Evolutionary conservation across 805 yeast species (phyloP).

Genomic region (Teunomyces atbi): DNA sequence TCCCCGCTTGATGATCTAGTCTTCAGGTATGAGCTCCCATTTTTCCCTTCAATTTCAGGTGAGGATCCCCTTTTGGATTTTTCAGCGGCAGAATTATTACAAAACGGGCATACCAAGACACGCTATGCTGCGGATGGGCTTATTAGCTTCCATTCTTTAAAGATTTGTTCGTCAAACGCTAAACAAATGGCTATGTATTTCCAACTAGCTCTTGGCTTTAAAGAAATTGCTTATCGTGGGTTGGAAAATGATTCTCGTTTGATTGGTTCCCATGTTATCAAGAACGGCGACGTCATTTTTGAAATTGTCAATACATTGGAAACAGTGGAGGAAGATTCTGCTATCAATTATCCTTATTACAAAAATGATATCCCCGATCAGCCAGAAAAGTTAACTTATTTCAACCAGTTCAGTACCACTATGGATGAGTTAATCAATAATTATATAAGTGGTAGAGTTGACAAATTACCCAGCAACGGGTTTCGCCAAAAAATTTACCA

Average conservation of each 20-base stretch:
- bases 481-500: constrained; percentile 12
- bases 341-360: constrained; percentile 11
- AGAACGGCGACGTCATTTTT: constrained; percentile 53
- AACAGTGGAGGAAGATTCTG: constrained; percentile 19
- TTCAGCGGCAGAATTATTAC: constrained; percentile 17
- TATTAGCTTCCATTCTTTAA: constrained; percentile 60
- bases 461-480: constrained; percentile 6
- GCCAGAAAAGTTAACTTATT: background rate
- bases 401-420: constrained; percentile 7
- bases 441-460: constrained; percentile 34
- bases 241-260: constrained; percentile 65
- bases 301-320: constrained; percentile 45
- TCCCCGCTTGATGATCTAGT: constrained; percentile 1
- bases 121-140: constrained; percentile 29
- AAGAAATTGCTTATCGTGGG: constrained; percentile 59
- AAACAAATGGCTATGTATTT: constrained; percentile 58
- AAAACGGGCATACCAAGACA: constrained; percentile 15
- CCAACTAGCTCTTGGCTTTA: constrained; percentile 59
- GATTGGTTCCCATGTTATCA: constrained; percentile 58
- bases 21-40: constrained; percentile 17
- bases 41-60: constrained; percentile 11
- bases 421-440: constrained; percentile 33
- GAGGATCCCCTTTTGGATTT: constrained; percentile 17
- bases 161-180: constrained; percentile 74
- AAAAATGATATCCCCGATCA: constrained; percentile 10